These are phyloP conservation scores for Pyrenochaeta sp. DNA, from an alignment of 2,329 filamentous ascomycete genomes.

Conservation along the genomic window DNA sequence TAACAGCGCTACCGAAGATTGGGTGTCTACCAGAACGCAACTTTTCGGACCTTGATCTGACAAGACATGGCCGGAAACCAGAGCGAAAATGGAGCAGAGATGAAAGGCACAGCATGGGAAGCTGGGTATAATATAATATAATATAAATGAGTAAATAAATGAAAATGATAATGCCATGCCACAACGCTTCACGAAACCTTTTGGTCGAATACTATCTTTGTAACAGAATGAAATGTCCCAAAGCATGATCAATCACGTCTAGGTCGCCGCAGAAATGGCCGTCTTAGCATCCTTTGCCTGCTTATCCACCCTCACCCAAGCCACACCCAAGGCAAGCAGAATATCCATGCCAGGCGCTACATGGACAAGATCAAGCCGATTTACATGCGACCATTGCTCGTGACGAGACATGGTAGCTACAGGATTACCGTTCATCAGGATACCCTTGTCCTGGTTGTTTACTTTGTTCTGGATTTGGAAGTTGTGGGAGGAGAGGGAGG, in stretches of 20 bases:
- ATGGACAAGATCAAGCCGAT: conserved; percentile 17
- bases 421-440: conserved; percentile 19
- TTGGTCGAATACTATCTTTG: too few relatives aligned
- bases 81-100: too few relatives aligned
- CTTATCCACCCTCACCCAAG: conserved; percentile 23
- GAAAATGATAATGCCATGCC: too few relatives aligned
- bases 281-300: conserved; percentile 18
- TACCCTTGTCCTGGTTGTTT: conserved; percentile 20
- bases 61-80: not conserved
- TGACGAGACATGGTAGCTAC: conserved; percentile 17
- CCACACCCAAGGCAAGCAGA: conserved; percentile 25
- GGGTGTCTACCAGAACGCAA: conserved; percentile 23
- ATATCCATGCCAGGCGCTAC: conserved; percentile 33
- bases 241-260: not conserved
- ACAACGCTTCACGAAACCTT: too few relatives aligned
- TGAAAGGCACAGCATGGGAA: too few relatives aligned
- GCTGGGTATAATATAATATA: too few relatives aligned
- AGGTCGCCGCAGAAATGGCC: not conserved
- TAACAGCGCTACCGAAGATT: conserved; percentile 25
- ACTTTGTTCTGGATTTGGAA: conserved; percentile 23
- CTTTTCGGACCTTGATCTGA: not conserved
- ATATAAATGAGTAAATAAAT: too few relatives aligned
- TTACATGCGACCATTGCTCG: conserved; percentile 13
- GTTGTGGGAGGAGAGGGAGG: not conserved
- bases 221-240: too few relatives aligned